phyloP scores from a whole-genome alignment of 2,329 filamentous ascomycete genomes.

The Thelonectria olida region DNA sequence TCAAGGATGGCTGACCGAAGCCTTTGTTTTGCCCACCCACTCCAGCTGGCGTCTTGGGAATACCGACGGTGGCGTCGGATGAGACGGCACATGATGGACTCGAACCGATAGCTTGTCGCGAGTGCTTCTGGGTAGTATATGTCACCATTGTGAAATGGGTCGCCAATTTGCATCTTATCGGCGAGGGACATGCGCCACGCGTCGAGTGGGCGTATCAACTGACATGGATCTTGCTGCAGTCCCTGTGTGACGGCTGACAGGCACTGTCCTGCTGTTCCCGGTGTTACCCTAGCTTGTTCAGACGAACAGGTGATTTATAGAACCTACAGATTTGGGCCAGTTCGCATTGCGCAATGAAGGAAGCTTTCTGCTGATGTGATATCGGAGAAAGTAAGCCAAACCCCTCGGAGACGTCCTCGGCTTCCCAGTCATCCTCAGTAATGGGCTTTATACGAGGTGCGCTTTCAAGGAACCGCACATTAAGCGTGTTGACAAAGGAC shows the following conservation, averaged over 20 bases:
- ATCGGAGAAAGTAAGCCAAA: neutral
- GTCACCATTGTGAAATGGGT: neutral
- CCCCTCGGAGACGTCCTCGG: neutral
- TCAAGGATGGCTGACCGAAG: slow-evolving; percentile 22
- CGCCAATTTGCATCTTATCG: slow-evolving; percentile 3
- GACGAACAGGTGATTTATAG: no score
- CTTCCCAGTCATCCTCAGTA: slow-evolving; percentile 25
- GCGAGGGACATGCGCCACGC: slow-evolving; percentile 16
- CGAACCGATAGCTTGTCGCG: slow-evolving; percentile 25
- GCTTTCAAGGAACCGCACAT: slow-evolving; percentile 2
- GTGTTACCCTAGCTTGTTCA: no score
- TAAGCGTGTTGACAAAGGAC: slow-evolving; percentile 20
- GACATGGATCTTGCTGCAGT: neutral
- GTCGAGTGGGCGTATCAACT: slow-evolving; percentile 4
- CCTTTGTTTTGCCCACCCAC: slow-evolving; percentile 23
- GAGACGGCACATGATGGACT: slow-evolving; percentile 27
- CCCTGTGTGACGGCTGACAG: neutral
- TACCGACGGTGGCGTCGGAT: slow-evolving; percentile 19
- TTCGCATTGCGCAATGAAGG: slow-evolving; percentile 13
- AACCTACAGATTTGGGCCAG: slow-evolving; percentile 22
- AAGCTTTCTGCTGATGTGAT: slow-evolving; percentile 7
- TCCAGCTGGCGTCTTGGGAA: neutral
- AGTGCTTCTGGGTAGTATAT: slow-evolving; percentile 10
- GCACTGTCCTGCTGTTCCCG: neutral
- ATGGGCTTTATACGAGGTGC: neutral